These are phyloP conservation scores for Flaveria linearis DNA, from an alignment of 129 eudicot genomes.

Conservation along the genomic window DNA sequence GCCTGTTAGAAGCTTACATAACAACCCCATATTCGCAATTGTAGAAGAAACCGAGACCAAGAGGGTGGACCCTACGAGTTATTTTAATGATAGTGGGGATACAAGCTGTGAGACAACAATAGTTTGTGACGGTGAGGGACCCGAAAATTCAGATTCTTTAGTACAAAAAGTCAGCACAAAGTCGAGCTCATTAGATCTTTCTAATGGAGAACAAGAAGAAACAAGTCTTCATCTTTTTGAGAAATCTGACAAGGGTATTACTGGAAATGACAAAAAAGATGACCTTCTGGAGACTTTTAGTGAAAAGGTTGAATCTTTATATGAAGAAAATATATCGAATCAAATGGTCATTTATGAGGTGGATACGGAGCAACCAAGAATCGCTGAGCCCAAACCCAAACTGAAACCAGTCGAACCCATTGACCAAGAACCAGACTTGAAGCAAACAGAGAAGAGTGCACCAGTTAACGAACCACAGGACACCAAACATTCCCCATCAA, in stretches of 20 bases:
- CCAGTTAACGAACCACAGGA: slow-evolving; percentile 27
- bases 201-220: slow-evolving; percentile 52
- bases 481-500: slow-evolving; percentile 25
- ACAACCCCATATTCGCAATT: slow-evolving; percentile 38
- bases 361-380: slow-evolving; percentile 43
- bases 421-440: slow-evolving; percentile 23
- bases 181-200: slow-evolving; percentile 39
- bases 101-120: slow-evolving; percentile 54
- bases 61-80: slow-evolving; percentile 94
- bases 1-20: slow-evolving; percentile 42
- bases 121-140: slow-evolving; percentile 49
- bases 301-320: slow-evolving; percentile 29
- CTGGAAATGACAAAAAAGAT: slow-evolving; percentile 33
- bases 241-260: slow-evolving; percentile 40
- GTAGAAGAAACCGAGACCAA: slow-evolving; percentile 72
- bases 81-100: slow-evolving; percentile 62
- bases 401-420: slow-evolving; percentile 24
- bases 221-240: slow-evolving; percentile 26
- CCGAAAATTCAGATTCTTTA: slow-evolving; percentile 40
- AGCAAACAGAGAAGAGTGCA: slow-evolving; percentile 33
- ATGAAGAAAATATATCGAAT: slow-evolving; percentile 42
- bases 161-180: slow-evolving; percentile 51
- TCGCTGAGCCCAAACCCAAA: slow-evolving; percentile 14
- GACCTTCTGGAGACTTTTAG: slow-evolving; percentile 37
- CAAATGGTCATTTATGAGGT: slow-evolving; percentile 34